These are phyloP conservation scores for Neurospora hispaniola DNA, from an alignment of 495 filamentous ascomycete genomes.

Conservation along the genomic window DNA sequence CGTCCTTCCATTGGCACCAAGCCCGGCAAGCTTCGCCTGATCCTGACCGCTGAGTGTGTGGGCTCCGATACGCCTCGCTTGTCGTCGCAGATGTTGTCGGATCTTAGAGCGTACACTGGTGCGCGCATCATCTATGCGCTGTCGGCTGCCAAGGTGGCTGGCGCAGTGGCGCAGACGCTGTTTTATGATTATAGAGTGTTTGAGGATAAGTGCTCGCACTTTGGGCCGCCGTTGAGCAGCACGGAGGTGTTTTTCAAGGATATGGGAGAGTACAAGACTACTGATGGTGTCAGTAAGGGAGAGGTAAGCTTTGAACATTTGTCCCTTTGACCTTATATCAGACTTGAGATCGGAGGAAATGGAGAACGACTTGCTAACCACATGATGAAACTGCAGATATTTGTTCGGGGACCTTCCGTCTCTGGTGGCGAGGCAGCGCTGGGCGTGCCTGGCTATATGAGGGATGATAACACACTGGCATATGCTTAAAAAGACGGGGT, in stretches of 20 bases:
- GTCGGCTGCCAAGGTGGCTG: slow-evolving; percentile 70
- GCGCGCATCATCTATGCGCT: slow-evolving; percentile 79
- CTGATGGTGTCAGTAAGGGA: slow-evolving; percentile 48
- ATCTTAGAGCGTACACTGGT: slow-evolving; percentile 69
- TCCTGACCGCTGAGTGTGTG: slow-evolving; percentile 54
- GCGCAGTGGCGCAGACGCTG: slow-evolving; percentile 72
- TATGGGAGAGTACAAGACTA: slow-evolving; percentile 45
- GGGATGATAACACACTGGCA: slow-evolving; percentile 45
- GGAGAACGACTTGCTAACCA: background rate
- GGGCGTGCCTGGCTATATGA: slow-evolving; percentile 45
- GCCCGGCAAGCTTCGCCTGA: slow-evolving; percentile 64
- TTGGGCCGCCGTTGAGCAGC: slow-evolving; percentile 70
- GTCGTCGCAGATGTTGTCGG: slow-evolving; percentile 56
- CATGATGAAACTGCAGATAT: slow-evolving; percentile 32
- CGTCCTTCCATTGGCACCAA: slow-evolving; percentile 51
- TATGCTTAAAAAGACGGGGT: slow-evolving; percentile 19
- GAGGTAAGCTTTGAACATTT: slow-evolving; percentile 37
- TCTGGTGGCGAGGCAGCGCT: slow-evolving; percentile 48
- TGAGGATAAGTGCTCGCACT: slow-evolving; percentile 51
- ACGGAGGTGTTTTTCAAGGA: slow-evolving; percentile 66
- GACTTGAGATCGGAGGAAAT: background rate
- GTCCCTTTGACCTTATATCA: background rate
- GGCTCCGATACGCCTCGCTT: slow-evolving; percentile 43
- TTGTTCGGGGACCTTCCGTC: slow-evolving; percentile 59
- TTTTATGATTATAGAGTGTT: slow-evolving; percentile 76